Conservation (phyloP, 73 alveolate genomes). For the Stentor roeselii region DNA sequence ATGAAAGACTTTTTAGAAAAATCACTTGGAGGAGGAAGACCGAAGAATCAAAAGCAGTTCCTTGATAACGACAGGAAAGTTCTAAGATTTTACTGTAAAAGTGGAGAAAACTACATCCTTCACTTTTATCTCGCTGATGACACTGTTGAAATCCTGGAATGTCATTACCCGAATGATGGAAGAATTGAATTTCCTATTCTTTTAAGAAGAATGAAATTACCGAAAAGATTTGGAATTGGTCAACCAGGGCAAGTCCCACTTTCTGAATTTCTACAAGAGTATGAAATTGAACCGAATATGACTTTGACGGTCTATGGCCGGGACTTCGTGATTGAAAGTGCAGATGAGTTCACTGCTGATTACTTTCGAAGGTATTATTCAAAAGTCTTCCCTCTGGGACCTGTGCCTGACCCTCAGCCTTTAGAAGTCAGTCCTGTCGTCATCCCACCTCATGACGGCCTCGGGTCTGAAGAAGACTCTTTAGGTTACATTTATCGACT, state of each 20-base stretch:
- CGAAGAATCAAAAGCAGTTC: constrained; percentile 75
- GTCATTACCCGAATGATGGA: constrained; percentile 85
- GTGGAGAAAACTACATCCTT: constrained; percentile 77
- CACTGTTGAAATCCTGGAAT: constrained; percentile 89
- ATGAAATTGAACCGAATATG: constrained; percentile 75
- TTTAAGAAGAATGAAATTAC: constrained; percentile 85
- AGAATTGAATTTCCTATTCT: constrained; percentile 88
- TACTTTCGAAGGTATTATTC: constrained; percentile 67
- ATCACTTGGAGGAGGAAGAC: constrained; percentile 92
- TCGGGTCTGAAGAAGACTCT: constrained; percentile 95
- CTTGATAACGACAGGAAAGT: constrained; percentile 91
- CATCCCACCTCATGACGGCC: constrained; percentile 94
- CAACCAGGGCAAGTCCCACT: constrained; percentile 89
- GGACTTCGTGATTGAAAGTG: constrained; percentile 74
- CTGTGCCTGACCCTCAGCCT: constrained; percentile 63
- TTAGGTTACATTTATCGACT: constrained; percentile 81
- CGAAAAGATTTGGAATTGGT: constrained; percentile 76
- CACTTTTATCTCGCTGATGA: constrained; percentile 95
- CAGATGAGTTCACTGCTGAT: constrained; percentile 86
- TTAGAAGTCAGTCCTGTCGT: constrained; percentile 52
- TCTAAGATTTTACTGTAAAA: constrained; percentile 67
- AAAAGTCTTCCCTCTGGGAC: constrained; percentile 83
- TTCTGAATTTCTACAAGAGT: constrained; percentile 71
- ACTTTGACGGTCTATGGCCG: constrained; percentile 74
- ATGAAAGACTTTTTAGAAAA: constrained; percentile 88